Evolutionary conservation across 2,329 filamentous ascomycete genomes (phyloP).

Genomic region (Lasiodiplodia hormozganensis): DNA sequence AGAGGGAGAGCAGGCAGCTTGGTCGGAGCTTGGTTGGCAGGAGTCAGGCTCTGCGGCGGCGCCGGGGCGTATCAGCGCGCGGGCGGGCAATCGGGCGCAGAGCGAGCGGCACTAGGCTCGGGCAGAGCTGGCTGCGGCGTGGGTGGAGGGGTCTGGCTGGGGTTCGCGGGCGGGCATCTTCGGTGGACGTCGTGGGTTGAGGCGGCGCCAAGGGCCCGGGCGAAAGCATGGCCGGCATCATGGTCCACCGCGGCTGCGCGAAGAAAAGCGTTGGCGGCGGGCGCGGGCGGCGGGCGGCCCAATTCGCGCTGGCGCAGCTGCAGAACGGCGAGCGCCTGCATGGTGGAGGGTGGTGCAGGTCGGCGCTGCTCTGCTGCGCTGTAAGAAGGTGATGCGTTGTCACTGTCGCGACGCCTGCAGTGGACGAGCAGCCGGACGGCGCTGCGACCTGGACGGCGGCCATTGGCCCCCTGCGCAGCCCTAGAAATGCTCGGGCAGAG

Average conservation of each 20-base stretch:
- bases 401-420: constrained; percentile 22
- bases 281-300: constrained; percentile 16
- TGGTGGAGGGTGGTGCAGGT: constrained; percentile 27
- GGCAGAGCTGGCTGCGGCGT: constrained; percentile 18
- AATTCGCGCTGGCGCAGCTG: constrained; percentile 23
- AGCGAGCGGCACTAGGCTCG: constrained; percentile 1
- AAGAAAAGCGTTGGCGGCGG: constrained; percentile 20
- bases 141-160: constrained; percentile 20
- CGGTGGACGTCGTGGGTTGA: neutral
- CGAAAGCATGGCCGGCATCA: constrained; percentile 17
- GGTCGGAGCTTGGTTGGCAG: neutral
- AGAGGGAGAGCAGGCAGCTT: constrained; percentile 12
- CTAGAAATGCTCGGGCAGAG: constrained; percentile 20
- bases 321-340: constrained; percentile 21
- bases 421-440: constrained; percentile 17
- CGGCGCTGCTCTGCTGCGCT: constrained; percentile 24
- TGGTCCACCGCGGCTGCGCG: constrained; percentile 13
- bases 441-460: constrained; percentile 25
- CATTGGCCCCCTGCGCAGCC: constrained; percentile 24
- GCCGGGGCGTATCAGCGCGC: constrained; percentile 13
- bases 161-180: constrained; percentile 19
- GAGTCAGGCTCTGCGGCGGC: constrained; percentile 2
- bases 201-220: constrained; percentile 22
- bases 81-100: constrained; percentile 6
- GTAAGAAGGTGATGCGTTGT: constrained; percentile 28